A percentile compares a stretch with the other conserved stretches of the same genome.
These are phyloP conservation scores for Phytophthora idaei DNA, from an alignment of 352 stramenopile genomes.

Conservation along the genomic window DNA sequence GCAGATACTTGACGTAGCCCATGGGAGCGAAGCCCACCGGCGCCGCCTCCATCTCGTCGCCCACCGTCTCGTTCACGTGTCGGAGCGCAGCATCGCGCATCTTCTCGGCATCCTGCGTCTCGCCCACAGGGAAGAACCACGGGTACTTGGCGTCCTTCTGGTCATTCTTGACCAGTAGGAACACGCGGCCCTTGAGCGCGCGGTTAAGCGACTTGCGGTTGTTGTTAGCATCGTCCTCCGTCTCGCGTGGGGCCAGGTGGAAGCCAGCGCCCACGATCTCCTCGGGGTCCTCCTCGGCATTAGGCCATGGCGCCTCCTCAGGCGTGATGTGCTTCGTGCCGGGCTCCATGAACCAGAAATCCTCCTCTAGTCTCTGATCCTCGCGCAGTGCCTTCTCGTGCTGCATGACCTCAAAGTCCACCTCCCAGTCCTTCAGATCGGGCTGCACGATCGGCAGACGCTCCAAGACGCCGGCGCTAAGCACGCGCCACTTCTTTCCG, in stretches of 20 bases:
- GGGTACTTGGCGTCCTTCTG: constrained; percentile 55
- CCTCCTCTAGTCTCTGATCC: constrained; percentile 78
- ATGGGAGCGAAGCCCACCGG: constrained; percentile 79
- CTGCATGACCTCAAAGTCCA: constrained; percentile 76
- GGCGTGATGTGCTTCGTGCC: constrained; percentile 72
- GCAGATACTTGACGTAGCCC: constrained; percentile 73
- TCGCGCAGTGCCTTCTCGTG: constrained; percentile 80
- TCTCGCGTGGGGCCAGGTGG: constrained; percentile 77
- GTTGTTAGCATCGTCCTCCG: constrained; percentile 73
- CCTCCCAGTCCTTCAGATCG: constrained; percentile 74
- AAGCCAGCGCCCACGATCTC: constrained; percentile 79
- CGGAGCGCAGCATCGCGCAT: constrained; percentile 83
- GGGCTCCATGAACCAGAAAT: constrained; percentile 88
- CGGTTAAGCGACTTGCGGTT: constrained; percentile 89
- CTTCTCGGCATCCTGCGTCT: constrained; percentile 70
- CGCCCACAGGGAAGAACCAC: constrained; percentile 81
- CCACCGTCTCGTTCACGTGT: constrained; percentile 51
- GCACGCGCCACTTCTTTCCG: constrained; percentile 82
- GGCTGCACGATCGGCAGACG: constrained; percentile 77
- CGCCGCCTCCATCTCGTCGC: constrained; percentile 52
- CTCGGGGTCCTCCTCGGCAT: constrained; percentile 64
- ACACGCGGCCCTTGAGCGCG: constrained; percentile 79
- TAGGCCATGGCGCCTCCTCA: constrained; percentile 73
- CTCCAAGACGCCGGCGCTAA: constrained; percentile 78
- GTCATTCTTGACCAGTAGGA: constrained; percentile 74